phyloP scores from a whole-genome alignment of 441 rosid genomes.

The Macaranga tanarius region DNA sequence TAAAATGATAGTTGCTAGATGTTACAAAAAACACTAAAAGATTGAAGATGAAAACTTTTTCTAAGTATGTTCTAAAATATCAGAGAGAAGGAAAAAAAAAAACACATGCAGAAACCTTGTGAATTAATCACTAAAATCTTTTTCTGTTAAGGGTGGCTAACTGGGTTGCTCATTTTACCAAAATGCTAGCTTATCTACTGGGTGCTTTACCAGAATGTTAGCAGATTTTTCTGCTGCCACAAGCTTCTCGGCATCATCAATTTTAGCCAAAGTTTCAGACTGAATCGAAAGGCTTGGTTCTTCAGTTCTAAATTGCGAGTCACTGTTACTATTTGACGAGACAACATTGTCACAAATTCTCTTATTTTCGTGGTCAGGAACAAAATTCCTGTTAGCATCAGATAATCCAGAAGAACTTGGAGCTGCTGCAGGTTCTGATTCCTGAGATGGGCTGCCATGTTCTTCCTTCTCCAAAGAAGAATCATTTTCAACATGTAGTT shows the following conservation, averaged over 20 bases:
- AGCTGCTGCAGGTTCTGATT: slow-evolving; percentile 23
- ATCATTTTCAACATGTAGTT: slow-evolving; percentile 18
- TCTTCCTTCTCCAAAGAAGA: slow-evolving; percentile 28
- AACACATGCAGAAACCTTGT: not conserved
- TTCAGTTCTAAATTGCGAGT: slow-evolving; percentile 35
- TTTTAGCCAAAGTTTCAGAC: slow-evolving; percentile 34
- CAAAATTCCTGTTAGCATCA: slow-evolving; percentile 25
- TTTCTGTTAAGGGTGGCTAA: too few relatives aligned
- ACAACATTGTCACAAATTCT: slow-evolving; percentile 16
- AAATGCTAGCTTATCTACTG: slow-evolving; percentile 18
- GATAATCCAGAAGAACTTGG: slow-evolving; percentile 27
- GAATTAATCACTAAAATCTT: not conserved
- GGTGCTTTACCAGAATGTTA: slow-evolving; percentile 19
- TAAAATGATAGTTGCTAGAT: not conserved
- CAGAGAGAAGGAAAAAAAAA: not conserved
- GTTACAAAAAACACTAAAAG: not conserved
- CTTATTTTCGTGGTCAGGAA: slow-evolving; percentile 29
- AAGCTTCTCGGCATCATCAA: slow-evolving; percentile 29
- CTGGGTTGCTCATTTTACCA: not conserved
- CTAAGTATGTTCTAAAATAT: too few relatives aligned
- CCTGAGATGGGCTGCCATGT: slow-evolving; percentile 25
- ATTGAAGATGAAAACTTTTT: not conserved
- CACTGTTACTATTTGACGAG: slow-evolving; percentile 13
- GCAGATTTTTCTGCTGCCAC: slow-evolving; percentile 27
- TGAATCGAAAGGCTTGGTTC: slow-evolving; percentile 30